These are phyloP conservation scores for Sporothrix globosa DNA, from an alignment of 2,329 filamentous ascomycete genomes.

Conservation along the genomic window DNA sequence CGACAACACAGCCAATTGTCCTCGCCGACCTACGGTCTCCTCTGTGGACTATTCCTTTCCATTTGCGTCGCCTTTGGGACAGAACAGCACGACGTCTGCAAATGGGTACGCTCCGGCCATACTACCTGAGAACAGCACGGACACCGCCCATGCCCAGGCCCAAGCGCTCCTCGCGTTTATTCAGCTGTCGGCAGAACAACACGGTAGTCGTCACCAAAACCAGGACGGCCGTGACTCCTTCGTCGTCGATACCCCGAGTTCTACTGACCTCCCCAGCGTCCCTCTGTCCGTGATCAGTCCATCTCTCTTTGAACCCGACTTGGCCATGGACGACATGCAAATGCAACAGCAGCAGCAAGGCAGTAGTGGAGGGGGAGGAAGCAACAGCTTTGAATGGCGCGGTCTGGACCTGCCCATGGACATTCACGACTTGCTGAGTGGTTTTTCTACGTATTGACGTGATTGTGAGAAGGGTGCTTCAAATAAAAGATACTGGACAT, in stretches of 20 bases:
- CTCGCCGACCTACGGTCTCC: not conserved
- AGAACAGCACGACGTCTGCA: not conserved
- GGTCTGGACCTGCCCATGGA: conserved; percentile 27
- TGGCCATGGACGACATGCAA: conserved; percentile 19
- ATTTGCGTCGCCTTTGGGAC: not conserved
- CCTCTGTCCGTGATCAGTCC: conserved; percentile 9
- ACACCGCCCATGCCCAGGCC: not conserved
- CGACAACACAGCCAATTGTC: not conserved
- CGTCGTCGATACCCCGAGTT: not conserved
- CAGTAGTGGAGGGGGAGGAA: not conserved
- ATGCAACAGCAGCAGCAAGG: not conserved
- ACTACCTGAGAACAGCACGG: not conserved
- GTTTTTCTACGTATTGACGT: conserved; percentile 26
- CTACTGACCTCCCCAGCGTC: not conserved
- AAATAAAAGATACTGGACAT: no score
- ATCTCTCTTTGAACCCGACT: not conserved
- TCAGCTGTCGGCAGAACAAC: not conserved
- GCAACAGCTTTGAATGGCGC: conserved; percentile 12
- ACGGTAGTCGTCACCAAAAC: not conserved
- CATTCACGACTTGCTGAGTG: conserved; percentile 22
- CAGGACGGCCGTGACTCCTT: not conserved
- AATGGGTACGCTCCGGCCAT: not conserved
- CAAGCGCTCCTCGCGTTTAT: not conserved
- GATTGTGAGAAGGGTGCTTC: not conserved
- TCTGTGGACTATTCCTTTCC: not conserved